Base-by-base conservation (phyloP, 1,139 yeast genomes). In the Starmera stellimalicola region DNA sequence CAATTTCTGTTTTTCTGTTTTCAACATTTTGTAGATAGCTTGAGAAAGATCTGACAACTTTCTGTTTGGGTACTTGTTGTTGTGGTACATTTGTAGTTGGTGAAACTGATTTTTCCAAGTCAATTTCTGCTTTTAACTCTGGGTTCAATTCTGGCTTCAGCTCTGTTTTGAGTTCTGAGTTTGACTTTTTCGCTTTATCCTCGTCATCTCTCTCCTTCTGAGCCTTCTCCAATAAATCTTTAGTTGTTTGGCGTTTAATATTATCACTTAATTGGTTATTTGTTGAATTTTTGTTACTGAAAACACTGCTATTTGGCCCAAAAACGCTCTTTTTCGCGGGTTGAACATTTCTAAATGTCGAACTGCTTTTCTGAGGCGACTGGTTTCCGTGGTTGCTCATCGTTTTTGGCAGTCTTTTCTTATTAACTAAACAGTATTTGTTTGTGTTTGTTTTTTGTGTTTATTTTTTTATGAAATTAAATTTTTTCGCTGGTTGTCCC, bases 11-110 rank as follows among this genome's bases (percentile, higher is more conserved):
- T 30, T 52, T 48, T 38, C 59, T 43, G 16, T 48, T 40, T 14
- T 35, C 44, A 3, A 54, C 52, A 34, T 54, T 54, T n/a, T 58
- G 53, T 18, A 57, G 38, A 34, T 57, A 57, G 29, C 54, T 56
- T 28, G 61, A 51, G 30, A 57, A 40, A 2, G 59, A 53, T 32
- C 58, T 43, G 11, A 11, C 28, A 17, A 6, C 17, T 16, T 25
- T 25, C 8, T 9, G 27, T 25, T 25, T 25, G 27, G 14, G 27
- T n/a, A 25, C 16, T 10, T 10, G 7, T 26, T 17, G 9, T 5
- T 6, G 9, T 15, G 27, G 11, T 15, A 6, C 10, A 14, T 7
- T 14, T 5, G 15, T 14, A 4, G 27, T 12, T 25, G 17, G 8
- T 25, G 17, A n/a, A 7, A 25, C 27, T 9, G 27, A 9, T 25